These are phyloP conservation scores for Deakozyma indianensis DNA, from an alignment of 805 yeast genomes.

Conservation along the genomic window DNA sequence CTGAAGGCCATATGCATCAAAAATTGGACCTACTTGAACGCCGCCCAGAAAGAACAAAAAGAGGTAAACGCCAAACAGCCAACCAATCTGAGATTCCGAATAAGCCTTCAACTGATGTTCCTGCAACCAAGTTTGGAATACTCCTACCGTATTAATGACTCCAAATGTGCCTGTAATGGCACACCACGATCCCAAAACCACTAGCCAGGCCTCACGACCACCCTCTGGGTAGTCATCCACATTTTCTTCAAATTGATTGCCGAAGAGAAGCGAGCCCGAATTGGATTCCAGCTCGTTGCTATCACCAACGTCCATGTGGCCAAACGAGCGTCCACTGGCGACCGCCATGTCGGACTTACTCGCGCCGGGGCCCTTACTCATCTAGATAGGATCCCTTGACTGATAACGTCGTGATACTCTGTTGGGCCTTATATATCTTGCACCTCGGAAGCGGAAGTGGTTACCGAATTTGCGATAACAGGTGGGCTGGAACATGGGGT, in stretches of 20 bases:
- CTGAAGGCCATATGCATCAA: constrained; percentile 45
- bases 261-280: background rate
- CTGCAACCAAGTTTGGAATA: constrained; percentile 48
- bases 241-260: constrained; percentile 4
- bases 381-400: no score
- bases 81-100: constrained; percentile 39
- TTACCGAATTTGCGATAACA: no score
- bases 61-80: constrained; percentile 43
- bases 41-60: constrained; percentile 29
- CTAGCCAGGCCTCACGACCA: constrained; percentile 40
- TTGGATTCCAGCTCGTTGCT: background rate
- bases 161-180: constrained; percentile 52
- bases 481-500: no score
- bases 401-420: no score
- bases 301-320: background rate
- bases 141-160: constrained; percentile 50
- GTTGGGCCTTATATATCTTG: no score
- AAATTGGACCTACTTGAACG: constrained; percentile 34
- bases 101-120: constrained; percentile 33
- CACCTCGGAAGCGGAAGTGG: no score
- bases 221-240: constrained; percentile 32
- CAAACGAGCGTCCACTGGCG: background rate
- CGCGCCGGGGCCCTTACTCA: no score
- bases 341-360: background rate
- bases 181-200: constrained; percentile 40